phyloP scores from a whole-genome alignment of 2,329 filamentous ascomycete species.

The Immersiporthe knoxdaviesiana region DNA sequence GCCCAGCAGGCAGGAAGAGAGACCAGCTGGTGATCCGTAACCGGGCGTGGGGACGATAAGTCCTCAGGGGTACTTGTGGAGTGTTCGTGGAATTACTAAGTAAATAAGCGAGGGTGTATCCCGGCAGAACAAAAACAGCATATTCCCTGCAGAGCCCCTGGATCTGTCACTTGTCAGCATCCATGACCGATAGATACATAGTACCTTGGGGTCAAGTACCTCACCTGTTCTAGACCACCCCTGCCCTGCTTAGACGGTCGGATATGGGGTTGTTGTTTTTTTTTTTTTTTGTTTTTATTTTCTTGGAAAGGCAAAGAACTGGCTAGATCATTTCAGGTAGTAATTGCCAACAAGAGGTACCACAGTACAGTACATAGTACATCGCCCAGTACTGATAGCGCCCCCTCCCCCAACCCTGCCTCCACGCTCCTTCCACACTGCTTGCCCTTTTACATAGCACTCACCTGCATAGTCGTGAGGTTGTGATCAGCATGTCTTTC shows the following conservation, averaged over 20 bases:
- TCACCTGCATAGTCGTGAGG: neutral
- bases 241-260: neutral
- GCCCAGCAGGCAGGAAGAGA: constrained; percentile 10
- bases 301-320: neutral
- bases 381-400: neutral
- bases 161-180: constrained; percentile 10
- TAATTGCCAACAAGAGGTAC: neutral
- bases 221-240: neutral
- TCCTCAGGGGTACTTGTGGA: constrained; percentile 10
- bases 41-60: constrained; percentile 21
- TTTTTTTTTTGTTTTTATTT: too few relatives aligned
- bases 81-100: constrained; percentile 10
- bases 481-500: neutral
- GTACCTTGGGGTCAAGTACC: constrained; percentile 1
- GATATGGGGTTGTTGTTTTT: constrained; percentile 2
- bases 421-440: neutral
- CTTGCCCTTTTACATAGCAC: neutral
- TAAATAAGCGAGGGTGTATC: neutral
- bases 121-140: neutral
- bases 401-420: too few relatives aligned
- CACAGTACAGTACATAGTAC: neutral
- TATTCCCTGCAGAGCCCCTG: neutral
- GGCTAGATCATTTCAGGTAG: neutral
- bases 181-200: constrained; percentile 7
- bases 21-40: constrained; percentile 22